These are phyloP conservation scores for Colletotrichum musae DNA, from an alignment of 2,329 filamentous ascomycete species.

Conservation along the genomic window DNA sequence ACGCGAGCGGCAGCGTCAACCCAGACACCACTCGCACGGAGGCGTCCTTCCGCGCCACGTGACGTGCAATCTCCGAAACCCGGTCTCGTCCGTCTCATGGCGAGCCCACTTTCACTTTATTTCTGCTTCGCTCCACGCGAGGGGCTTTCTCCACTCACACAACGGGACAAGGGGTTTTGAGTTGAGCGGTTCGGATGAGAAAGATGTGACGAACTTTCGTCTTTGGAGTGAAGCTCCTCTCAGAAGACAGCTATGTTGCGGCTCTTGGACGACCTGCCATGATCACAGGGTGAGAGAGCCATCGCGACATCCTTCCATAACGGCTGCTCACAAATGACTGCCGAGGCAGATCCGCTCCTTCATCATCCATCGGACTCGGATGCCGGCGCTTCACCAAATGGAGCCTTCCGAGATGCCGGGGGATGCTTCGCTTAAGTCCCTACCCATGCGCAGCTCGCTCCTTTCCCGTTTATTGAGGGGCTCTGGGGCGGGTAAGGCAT, in stretches of 20 bases:
- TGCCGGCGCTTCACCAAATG: constrained; percentile 14
- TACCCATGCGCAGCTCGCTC: constrained; percentile 11
- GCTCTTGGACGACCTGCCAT: background rate
- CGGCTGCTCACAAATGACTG: background rate
- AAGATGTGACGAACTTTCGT: background rate
- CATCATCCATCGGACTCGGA: background rate
- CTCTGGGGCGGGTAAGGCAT: constrained; percentile 24
- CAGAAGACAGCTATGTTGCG: background rate
- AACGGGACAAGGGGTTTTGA: too few relatives aligned
- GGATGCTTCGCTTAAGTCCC: background rate
- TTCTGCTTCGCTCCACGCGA: constrained; percentile 12
- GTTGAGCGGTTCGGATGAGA: constrained; percentile 6
- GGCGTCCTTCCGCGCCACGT: constrained; percentile 18
- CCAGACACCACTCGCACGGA: constrained; percentile 10
- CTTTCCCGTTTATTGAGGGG: constrained; percentile 27
- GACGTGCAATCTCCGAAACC: constrained; percentile 28
- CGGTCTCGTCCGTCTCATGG: constrained; percentile 24
- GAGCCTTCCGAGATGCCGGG: background rate
- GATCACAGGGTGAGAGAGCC: background rate
- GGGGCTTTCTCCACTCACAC: constrained; percentile 8
- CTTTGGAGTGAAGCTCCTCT: background rate
- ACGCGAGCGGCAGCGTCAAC: background rate
- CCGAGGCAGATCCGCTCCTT: too few relatives aligned
- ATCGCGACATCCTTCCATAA: background rate
- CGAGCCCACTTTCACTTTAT: constrained; percentile 27